Evolutionary conservation across 192 early-diverging fungal species (phyloP), one percentile per base, ranked within the genome.

Genomic region (Backusella circina): DNA sequence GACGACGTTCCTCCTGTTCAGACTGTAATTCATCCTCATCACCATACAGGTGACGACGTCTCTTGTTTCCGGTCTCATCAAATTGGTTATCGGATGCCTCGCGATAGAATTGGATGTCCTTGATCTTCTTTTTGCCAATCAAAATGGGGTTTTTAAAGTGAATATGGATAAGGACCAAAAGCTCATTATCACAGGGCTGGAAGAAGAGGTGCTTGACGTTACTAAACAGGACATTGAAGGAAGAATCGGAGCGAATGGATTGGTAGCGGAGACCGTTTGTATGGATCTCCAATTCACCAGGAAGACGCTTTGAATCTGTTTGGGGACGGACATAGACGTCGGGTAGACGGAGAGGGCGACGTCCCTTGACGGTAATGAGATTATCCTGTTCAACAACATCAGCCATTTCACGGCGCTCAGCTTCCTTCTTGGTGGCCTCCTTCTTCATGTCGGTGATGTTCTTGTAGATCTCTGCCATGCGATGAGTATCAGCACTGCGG

Each of bases 101-200:
- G 72, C 95, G 92, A 80, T 97, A 98, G 86, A 99, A 99, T 85
- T 99, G 98, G 51, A 99, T 92, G 81, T 99, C 97, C 88, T 95
- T 93, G 9, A 92, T 96, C 84, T 99, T 99, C 87, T 97, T 98
- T 86, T 98, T 97, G 50, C 96, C 96, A 82, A 99, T 92, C 90
- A 99, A 94, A 72, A 99, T 93, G 5, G 95, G 95, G 84, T 99
- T 95, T 82, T 95, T 96, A 32, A 99, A 89, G 67, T 99, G 97
- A 31, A 97, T 85, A 78, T 99, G 98, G 70, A 99, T 84, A 37
- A 99, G 77, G 26, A 99, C 97, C 77, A 98, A 89, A 51, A 99
- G 84, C 83, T 99, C 98, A 71, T 92, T 88, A 77, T 99, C 98
- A 84, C 97, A 99, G 28, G 97, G 96, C 80, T 99, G 98, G 87